A percentile compares a stretch with the other conserved stretches of the same genome.
phyloP scores from a whole-genome alignment of 768 basidiomycete genomes.

The Podaxis sp. region DNA sequence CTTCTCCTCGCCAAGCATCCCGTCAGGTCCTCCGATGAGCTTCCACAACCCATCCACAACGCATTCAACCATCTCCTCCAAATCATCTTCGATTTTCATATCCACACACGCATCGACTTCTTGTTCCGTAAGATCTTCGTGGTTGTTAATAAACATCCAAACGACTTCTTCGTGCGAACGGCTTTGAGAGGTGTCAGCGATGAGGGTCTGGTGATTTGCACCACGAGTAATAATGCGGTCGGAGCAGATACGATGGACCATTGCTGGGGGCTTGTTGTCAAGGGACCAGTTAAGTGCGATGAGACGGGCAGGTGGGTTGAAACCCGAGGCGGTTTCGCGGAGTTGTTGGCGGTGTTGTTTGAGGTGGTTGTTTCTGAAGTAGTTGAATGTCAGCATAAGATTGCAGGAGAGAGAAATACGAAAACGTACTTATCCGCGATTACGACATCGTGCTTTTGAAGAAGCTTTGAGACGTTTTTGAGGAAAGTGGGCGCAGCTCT shows the following conservation, averaged over 20 bases:
- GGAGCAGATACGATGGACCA: constrained; percentile 72
- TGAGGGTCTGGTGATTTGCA: constrained; percentile 81
- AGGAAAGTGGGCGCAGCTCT: constrained; percentile 70
- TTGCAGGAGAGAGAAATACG: background rate
- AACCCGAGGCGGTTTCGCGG: constrained; percentile 46
- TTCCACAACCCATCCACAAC: constrained; percentile 53
- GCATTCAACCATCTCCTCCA: constrained; percentile 53
- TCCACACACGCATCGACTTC: constrained; percentile 73
- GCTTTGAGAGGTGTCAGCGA: constrained; percentile 44
- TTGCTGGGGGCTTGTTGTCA: constrained; percentile 53
- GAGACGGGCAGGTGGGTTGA: constrained; percentile 61
- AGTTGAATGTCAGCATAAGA: background rate
- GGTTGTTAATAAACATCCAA: constrained; percentile 72
- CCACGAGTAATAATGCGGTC: constrained; percentile 77
- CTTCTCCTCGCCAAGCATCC: constrained; percentile 49
- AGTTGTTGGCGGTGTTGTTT: constrained; percentile 75
- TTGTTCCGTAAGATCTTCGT: constrained; percentile 53
- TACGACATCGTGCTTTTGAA: constrained; percentile 72
- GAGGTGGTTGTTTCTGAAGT: constrained; percentile 81
- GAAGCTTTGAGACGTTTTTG: constrained; percentile 63
- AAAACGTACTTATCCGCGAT: constrained; percentile 87
- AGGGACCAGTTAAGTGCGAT: constrained; percentile 80
- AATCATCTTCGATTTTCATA: constrained; percentile 47
- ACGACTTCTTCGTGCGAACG: constrained; percentile 76
- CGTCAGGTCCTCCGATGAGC: constrained; percentile 24